A percentile compares a stretch with the other conserved stretches of the same genome.
These are phyloP conservation scores for Ascochyta koolunga DNA, from an alignment of 2,329 filamentous ascomycete species.

Conservation along the genomic window DNA sequence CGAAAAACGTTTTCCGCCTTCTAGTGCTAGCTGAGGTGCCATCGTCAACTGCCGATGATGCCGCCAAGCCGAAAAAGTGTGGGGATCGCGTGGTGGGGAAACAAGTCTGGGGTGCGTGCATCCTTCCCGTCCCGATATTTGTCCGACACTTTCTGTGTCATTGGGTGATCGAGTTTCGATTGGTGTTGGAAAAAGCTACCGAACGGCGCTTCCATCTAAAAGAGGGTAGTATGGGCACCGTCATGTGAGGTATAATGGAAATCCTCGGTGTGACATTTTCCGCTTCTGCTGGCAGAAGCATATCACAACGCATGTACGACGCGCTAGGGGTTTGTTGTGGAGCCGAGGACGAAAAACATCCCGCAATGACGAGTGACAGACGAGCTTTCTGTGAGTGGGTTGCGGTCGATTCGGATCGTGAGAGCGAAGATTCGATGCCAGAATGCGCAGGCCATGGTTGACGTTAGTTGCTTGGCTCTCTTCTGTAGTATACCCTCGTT, in stretches of 20 bases:
- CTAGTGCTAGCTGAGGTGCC: neutral
- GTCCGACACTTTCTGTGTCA: neutral
- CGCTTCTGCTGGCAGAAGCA: neutral
- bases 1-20: neutral
- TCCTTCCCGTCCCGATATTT: constrained; percentile 5
- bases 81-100: constrained; percentile 9
- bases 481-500: neutral
- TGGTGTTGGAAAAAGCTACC: constrained; percentile 1
- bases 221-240: neutral
- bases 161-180: neutral
- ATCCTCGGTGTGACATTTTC: neutral
- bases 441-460: neutral
- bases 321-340: constrained; percentile 1
- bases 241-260: constrained; percentile 5
- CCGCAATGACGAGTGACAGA: neutral
- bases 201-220: neutral
- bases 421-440: too few species aligned
- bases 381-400: neutral
- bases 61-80: constrained; percentile 14
- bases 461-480: neutral
- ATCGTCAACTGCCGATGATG: constrained; percentile 10
- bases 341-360: constrained; percentile 4
- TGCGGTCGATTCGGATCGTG: neutral
- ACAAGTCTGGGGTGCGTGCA: constrained; percentile 11
- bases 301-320: constrained; percentile 3